phyloP scores from a whole-genome alignment of 306 rosid species.

The Canavalia gladiata region DNA sequence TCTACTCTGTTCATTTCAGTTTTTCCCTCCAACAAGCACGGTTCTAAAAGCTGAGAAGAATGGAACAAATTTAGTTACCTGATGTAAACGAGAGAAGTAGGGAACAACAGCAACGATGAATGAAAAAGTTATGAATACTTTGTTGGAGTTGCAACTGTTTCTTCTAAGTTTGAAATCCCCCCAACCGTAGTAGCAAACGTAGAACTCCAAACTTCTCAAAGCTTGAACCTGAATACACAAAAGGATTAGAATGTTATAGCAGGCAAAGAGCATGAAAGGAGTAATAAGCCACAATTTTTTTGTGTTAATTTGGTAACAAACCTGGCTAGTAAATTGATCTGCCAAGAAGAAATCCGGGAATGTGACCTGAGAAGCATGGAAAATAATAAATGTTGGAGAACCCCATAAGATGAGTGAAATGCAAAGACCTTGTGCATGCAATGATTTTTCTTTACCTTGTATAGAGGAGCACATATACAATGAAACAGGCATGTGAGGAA shows the following conservation, averaged over 20 bases:
- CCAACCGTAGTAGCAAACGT: constrained; percentile 77
- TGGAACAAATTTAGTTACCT: constrained; percentile 47
- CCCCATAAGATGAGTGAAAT: too few relatives aligned
- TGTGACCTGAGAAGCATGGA: constrained; percentile 57
- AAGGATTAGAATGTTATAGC: not conserved
- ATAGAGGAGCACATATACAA: constrained; percentile 68
- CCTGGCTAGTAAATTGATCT: constrained; percentile 85
- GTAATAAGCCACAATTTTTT: too few relatives aligned
- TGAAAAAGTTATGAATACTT: constrained; percentile 57
- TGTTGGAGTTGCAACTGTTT: constrained; percentile 46
- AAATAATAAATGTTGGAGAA: not conserved
- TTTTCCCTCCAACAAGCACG: not conserved
- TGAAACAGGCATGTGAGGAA: constrained; percentile 62
- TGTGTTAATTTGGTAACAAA: constrained; percentile 14
- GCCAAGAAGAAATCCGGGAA: constrained; percentile 82
- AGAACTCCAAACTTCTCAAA: constrained; percentile 71
- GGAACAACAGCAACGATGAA: constrained; percentile 67
- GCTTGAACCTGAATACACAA: constrained; percentile 62
- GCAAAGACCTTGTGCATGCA: too few relatives aligned
- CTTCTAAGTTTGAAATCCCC: constrained; percentile 65
- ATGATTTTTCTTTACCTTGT: constrained; percentile 55
- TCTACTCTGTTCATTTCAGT: not conserved
- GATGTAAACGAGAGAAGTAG: constrained; percentile 71
- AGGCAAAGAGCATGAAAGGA: not conserved
- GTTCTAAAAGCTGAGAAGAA: not conserved